Base-by-base conservation (phyloP, 129 eudicot genomes). In the Artemisia argyi region DNA sequence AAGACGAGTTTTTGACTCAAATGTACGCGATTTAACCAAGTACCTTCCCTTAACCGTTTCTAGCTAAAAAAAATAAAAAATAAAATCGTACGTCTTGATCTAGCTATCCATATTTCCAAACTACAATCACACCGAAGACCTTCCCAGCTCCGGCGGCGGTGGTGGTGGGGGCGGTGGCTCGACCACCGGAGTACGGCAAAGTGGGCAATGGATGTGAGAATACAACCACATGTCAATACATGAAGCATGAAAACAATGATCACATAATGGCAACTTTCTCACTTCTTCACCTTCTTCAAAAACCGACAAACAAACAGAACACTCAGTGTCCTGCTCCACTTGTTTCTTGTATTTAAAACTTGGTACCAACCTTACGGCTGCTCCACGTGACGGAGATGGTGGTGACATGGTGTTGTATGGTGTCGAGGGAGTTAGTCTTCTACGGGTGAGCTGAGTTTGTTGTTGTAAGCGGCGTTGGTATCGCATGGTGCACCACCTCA, bases 221-320 rank as follows among this genome's bases (percentile, higher is more conserved):
- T 79, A 72, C 28, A 91, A 78, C 95, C 95, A 91, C 92, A 83
- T 88, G 52, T 88, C 96, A 22, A 89, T 92, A 73, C 95, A 89
- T 1, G 86, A 71, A 47, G 91, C 91, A 75, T 92, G 98, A 67
- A 92, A 92, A 16, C 78, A 81, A 67, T 89, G 96, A 54, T 73
- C 75, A 66, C 96, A 92, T 18, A 72, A 77, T 0, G 88, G 88
- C 74, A 92, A 58, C 54, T 82, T 74, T 64, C 80, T 81, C 13
- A 92, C 73, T 54, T 88, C 81, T 58, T 88, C 91, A 3, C 91
- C 96, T 32, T 92, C 89, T 83, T 89, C 94, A 11, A 84, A 86
- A 39, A 49, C 76, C 7, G 94, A 89, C 22, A 89, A 71, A 73
- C 98, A 92, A 30, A 92, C 91, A 1, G 81, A 70, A 61, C 98